phyloP scores from a whole-genome alignment of 1,139 yeast species.

The Hanseniaspora uvarum region DNA sequence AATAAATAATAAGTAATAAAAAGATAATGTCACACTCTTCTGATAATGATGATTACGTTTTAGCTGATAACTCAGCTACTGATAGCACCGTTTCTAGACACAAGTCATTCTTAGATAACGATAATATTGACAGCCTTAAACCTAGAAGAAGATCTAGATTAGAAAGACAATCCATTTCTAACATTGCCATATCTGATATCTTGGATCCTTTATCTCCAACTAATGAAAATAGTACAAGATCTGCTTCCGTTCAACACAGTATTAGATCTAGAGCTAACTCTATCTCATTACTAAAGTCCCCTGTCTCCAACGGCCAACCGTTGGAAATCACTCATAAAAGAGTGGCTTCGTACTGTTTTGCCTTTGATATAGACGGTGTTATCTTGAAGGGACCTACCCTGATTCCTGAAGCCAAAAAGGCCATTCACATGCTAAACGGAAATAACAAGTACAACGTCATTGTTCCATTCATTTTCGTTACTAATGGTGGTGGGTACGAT shows the following conservation, averaged over 20 bases:
- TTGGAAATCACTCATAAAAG: slow-evolving; percentile 48
- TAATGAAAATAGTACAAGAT: background rate
- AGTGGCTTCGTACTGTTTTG: slow-evolving; percentile 75
- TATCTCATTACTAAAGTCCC: background rate
- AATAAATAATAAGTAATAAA: background rate
- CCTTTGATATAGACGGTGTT: slow-evolving; percentile 81
- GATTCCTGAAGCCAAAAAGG: slow-evolving; percentile 65
- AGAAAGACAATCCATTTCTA: slow-evolving; percentile 51
- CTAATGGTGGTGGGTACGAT: slow-evolving; percentile 83
- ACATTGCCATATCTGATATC: slow-evolving; percentile 54
- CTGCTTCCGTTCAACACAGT: background rate
- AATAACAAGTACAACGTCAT: slow-evolving; percentile 66
- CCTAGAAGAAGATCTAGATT: slow-evolving; percentile 40
- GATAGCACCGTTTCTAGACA: slow-evolving; percentile 19
- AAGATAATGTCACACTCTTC: slow-evolving; percentile 3
- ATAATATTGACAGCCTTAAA: slow-evolving; percentile 56
- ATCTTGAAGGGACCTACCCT: slow-evolving; percentile 70
- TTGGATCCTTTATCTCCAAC: background rate
- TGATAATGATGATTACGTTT: slow-evolving; percentile 6
- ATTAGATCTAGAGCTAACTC: slow-evolving; percentile 1
- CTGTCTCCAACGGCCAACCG: slow-evolving; percentile 10
- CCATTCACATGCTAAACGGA: slow-evolving; percentile 60
- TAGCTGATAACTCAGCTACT: slow-evolving; percentile 8
- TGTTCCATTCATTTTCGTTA: slow-evolving; percentile 78
- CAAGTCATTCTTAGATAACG: slow-evolving; percentile 53